Evolutionary conservation across 2,329 filamentous ascomycete species (phyloP).

Genomic region (Ploettnerulaceae sp.): DNA sequence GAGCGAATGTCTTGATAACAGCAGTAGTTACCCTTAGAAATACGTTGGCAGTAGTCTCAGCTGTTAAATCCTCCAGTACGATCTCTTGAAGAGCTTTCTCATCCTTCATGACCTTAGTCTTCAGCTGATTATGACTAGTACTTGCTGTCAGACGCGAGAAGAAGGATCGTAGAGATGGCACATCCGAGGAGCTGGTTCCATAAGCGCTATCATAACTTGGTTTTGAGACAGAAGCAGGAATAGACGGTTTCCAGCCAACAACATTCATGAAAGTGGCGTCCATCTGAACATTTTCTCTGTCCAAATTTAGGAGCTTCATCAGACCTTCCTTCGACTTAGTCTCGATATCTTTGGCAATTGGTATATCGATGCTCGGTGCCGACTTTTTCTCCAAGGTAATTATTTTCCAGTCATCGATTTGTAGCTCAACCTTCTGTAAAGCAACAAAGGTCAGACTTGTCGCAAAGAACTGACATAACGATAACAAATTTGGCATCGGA

Average conservation of each 20-base stretch:
- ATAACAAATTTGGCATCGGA: conserved; percentile 78
- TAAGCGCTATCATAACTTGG: conserved; percentile 35
- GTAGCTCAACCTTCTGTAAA: conserved; percentile 80
- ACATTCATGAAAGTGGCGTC: conserved; percentile 86
- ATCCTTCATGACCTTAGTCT: conserved; percentile 54
- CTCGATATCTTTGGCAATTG: conserved; percentile 73
- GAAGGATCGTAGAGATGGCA: conserved; percentile 68
- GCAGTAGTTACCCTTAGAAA: conserved; percentile 88
- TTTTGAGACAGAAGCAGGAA: conserved; percentile 34
- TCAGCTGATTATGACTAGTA: conserved; percentile 45
- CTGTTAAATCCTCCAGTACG: conserved; percentile 67
- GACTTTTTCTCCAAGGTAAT: conserved; percentile 78
- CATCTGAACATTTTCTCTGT: conserved; percentile 84
- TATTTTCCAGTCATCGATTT: conserved; percentile 82
- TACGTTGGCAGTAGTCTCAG: conserved; percentile 68
- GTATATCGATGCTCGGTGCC: conserved; percentile 67
- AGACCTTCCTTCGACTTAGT: conserved; percentile 79
- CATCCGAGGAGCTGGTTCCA: conserved; percentile 44
- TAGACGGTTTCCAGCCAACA: conserved; percentile 73
- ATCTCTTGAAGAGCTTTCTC: conserved; percentile 58
- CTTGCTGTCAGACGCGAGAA: conserved; percentile 70
- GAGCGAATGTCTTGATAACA: conserved; percentile 70
- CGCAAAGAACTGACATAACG: conserved; percentile 84
- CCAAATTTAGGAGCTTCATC: conserved; percentile 80
- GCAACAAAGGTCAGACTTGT: conserved; percentile 96